Conservation (phyloP, 164 flowering plant genomes). For the Berberis thunbergii region DNA sequence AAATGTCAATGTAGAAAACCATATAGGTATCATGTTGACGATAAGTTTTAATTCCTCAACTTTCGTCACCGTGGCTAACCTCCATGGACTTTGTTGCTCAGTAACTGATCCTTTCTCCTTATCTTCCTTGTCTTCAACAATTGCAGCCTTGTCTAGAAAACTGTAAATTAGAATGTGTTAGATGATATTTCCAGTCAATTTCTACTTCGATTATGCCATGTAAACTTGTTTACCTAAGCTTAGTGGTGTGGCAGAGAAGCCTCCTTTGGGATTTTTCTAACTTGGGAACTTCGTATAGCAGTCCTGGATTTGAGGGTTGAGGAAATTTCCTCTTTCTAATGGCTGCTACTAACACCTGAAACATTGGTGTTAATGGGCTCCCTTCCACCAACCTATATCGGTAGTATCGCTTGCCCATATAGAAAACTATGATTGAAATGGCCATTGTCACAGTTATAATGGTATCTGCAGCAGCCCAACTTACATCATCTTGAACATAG, state of each 20-base stretch:
- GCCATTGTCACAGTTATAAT: conserved; percentile 52
- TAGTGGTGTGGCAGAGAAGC: conserved; percentile 54
- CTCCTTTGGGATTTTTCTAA: conserved; percentile 29
- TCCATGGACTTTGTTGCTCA: conserved; percentile 49
- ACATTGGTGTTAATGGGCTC: conserved; percentile 80
- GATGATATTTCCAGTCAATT: too few relatives aligned
- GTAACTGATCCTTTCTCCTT: conserved; percentile 4
- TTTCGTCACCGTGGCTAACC: conserved; percentile 45
- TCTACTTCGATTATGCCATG: too few relatives aligned
- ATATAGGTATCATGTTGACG: conserved; percentile 53
- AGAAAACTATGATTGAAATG: conserved; percentile 36
- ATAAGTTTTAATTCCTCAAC: conserved; percentile 72
- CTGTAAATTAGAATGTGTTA: conserved; percentile 21
- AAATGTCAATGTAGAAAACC: conserved; percentile 46
- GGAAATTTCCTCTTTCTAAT: conserved; percentile 54
- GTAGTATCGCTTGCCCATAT: conserved; percentile 53
- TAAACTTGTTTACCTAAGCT: conserved; percentile 44
- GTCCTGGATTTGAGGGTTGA: conserved; percentile 40
- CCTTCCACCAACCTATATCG: conserved; percentile 52
- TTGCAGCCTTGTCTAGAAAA: conserved; percentile 88
- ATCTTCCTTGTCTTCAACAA: conserved; percentile 24
- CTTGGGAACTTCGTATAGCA: conserved; percentile 44
- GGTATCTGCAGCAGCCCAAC: conserved; percentile 69
- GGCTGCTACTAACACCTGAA: conserved; percentile 76
- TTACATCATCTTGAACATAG: conserved; percentile 65